A percentile compares a stretch with the other conserved stretches of the same genome.
phyloP scores from a whole-genome alignment of 176 grass and related monocot genomes.

The Avena eriantha region DNA sequence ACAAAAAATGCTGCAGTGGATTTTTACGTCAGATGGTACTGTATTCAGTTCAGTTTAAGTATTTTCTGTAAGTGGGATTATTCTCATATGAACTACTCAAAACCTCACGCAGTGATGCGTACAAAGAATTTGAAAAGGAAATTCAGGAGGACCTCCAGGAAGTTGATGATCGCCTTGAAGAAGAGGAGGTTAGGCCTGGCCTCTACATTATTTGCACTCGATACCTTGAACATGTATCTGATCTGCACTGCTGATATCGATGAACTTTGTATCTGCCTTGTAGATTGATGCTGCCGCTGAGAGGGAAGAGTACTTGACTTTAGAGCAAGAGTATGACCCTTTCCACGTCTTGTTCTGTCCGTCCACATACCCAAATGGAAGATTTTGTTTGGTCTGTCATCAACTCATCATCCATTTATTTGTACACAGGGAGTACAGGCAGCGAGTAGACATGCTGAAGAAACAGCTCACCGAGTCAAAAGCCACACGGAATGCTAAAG shows the following conservation, averaged over 20 bases:
- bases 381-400: neutral
- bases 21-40: neutral
- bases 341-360: neutral
- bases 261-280: conserved; percentile 31
- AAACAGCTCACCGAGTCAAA: conserved; percentile 54
- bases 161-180: conserved; percentile 71
- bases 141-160: conserved; percentile 89
- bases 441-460: conserved; percentile 59
- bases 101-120: conserved; percentile 60
- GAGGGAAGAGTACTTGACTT: conserved; percentile 74
- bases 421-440: conserved; percentile 54
- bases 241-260: conserved; percentile 28
- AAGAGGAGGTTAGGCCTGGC: conserved; percentile 75
- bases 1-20: neutral
- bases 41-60: neutral
- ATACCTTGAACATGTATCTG: neutral
- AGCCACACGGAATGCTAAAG: conserved; percentile 45
- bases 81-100: conserved; percentile 22
- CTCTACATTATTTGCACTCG: conserved; percentile 4
- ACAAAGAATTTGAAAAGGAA: conserved; percentile 99
- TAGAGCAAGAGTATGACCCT: conserved; percentile 77
- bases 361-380: neutral
- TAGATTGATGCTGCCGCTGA: conserved; percentile 98
- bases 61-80: conserved; percentile 23
- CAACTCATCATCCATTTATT: neutral